Evolutionary conservation across 768 basidiomycete genomes (phyloP).

Genomic region (Russula brevipes): DNA sequence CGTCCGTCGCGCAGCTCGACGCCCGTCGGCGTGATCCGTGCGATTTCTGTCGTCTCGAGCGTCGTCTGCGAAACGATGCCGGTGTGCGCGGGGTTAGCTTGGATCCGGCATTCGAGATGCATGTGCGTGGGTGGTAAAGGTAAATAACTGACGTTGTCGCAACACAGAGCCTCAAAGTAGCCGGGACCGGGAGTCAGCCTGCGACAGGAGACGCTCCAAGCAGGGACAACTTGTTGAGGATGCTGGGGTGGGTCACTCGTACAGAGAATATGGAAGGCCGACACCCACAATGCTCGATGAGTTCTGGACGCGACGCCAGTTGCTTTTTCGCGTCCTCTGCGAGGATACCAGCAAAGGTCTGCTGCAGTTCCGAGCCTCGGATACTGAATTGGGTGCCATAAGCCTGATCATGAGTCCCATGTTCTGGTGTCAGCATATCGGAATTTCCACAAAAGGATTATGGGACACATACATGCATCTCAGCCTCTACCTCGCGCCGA

Average conservation of each 20-base stretch:
- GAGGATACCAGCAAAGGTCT: constrained; percentile 33
- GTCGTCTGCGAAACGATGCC: constrained; percentile 40
- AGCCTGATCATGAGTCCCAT: background rate
- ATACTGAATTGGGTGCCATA: constrained; percentile 35
- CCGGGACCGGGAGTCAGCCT: constrained; percentile 65
- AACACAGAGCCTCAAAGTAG: constrained; percentile 59
- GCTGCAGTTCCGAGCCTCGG: constrained; percentile 36
- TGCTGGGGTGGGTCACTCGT: background rate
- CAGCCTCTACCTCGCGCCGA: constrained; percentile 43
- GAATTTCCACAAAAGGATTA: background rate
- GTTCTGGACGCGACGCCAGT: constrained; percentile 53
- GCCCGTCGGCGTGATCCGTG: constrained; percentile 47
- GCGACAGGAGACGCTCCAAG: constrained; percentile 54
- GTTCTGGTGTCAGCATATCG: background rate
- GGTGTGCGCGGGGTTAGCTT: background rate
- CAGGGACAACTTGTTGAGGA: constrained; percentile 45
- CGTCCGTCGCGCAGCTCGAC: constrained; percentile 54
- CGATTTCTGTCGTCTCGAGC: constrained; percentile 43
- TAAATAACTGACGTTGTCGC: constrained; percentile 46
- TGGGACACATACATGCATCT: constrained; percentile 21
- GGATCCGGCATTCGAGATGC: background rate
- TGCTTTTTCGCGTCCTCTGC: constrained; percentile 43
- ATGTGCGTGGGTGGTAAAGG: background rate
- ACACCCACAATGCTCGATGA: constrained; percentile 48
- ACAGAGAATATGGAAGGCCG: background rate